These are phyloP conservation scores for Fusarium odoratissimum DNA, from an alignment of 2,329 filamentous ascomycete genomes.

Conservation along the genomic window DNA sequence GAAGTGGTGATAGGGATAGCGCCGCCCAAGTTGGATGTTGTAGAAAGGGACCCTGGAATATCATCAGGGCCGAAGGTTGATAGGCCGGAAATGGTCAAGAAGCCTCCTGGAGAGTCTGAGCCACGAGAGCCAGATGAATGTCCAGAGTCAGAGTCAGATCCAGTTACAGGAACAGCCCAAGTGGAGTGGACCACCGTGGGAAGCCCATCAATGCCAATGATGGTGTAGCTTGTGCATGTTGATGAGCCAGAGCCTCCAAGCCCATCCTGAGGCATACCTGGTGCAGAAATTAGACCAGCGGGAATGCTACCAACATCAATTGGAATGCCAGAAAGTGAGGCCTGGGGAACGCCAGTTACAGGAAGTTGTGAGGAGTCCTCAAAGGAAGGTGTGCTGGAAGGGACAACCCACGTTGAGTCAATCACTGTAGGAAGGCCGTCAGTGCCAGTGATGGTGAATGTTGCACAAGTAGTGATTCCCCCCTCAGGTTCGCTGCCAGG, in stretches of 20 bases:
- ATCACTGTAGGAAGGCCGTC: constrained; percentile 51
- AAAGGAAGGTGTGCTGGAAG: constrained; percentile 25
- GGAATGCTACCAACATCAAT: constrained; percentile 31
- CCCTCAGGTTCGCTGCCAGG: constrained; percentile 12
- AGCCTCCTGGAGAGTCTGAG: constrained; percentile 7
- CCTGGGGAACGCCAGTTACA: constrained; percentile 14
- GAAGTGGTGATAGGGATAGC: constrained; percentile 41
- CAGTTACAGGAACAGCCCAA: constrained; percentile 29
- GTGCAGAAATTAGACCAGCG: constrained; percentile 8
- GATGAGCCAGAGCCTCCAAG: constrained; percentile 15
- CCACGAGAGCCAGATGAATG: constrained; percentile 6
- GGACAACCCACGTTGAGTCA: constrained; percentile 50
- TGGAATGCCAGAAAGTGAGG: constrained; percentile 27
- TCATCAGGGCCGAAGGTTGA: constrained; percentile 15
- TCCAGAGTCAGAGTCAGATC: constrained; percentile 7
- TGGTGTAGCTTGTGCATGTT: constrained; percentile 39
- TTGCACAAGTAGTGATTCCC: constrained; percentile 41
- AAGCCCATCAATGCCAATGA: constrained; percentile 38
- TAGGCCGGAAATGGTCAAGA: constrained; percentile 9
- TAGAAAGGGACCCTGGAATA: not conserved
- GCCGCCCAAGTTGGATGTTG: not conserved
- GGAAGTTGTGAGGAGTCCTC: constrained; percentile 30
- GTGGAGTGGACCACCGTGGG: constrained; percentile 37
- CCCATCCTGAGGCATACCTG: constrained; percentile 27
- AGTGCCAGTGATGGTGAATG: constrained; percentile 48